Conservation (phyloP, 768 basidiomycete genomes). For the Tremella fuciformis region DNA sequence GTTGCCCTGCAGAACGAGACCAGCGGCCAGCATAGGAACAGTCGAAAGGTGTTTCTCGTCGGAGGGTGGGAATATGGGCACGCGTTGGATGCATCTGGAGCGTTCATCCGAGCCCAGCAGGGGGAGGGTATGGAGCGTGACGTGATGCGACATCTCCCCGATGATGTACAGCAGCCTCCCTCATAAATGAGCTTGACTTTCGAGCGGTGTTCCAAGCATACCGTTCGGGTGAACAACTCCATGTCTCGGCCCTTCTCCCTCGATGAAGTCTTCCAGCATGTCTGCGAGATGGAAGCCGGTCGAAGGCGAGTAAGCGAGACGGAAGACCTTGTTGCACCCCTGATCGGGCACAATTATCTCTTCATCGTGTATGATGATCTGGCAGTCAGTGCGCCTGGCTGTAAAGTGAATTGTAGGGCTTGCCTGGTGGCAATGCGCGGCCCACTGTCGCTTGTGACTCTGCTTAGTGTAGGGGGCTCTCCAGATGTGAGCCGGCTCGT, state of each 20-base stretch:
- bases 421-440: slow-evolving; percentile 25
- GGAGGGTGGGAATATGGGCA: slow-evolving; percentile 22
- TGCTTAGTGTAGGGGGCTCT: slow-evolving; percentile 10
- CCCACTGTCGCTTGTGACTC: slow-evolving; percentile 27
- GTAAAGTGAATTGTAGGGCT: too few species aligned
- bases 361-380: slow-evolving; percentile 24
- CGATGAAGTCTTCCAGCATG: slow-evolving; percentile 19
- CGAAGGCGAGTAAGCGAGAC: slow-evolving; percentile 15
- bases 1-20: slow-evolving; percentile 24
- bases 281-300: slow-evolving; percentile 7
- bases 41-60: slow-evolving; percentile 9
- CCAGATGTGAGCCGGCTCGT: slow-evolving; percentile 11
- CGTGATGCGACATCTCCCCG: slow-evolving; percentile 25
- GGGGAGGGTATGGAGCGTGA: slow-evolving; percentile 24
- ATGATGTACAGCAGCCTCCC: slow-evolving; percentile 23
- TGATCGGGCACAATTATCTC: slow-evolving; percentile 31
- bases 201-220: background rate
- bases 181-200: too few species aligned
- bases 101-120: background rate
- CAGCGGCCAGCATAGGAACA: slow-evolving; percentile 20
- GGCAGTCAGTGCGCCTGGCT: too few species aligned
- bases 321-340: slow-evolving; percentile 32
- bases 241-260: slow-evolving; percentile 39
- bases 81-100: slow-evolving; percentile 16
- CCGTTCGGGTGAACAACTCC: slow-evolving; percentile 32